Evolutionary conservation across 2,329 filamentous ascomycete species (phyloP), one percentile per base, ranked within the genome.

Genomic region (Claviceps fusiformis): DNA sequence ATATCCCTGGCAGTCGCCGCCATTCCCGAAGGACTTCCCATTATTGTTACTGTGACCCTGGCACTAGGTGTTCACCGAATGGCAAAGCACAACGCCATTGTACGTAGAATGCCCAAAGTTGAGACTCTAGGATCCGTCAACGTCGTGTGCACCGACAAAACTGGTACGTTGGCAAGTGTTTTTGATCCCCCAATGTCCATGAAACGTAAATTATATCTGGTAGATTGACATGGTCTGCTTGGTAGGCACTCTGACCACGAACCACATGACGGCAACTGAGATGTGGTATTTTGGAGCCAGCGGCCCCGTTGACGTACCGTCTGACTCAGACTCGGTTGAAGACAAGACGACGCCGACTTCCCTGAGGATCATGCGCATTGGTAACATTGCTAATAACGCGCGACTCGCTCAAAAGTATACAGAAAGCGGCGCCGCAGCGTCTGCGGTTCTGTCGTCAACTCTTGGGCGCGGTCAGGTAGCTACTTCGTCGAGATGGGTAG

Each of bases 61-160:
- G 93, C 93, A 44, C 78, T 98, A 15, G 95, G 93, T 15, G 95
- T 98, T 9, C 82, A 98, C 64, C 85, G 93, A 56, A 98, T 98
- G 93, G 95, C 93, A 58, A 89, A 85, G 65, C 83, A 92, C 63
- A 89, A 95, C 67, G 93, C 93, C 9, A 98, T 98, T 67, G 92
- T 98, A 57, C 86, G 93, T 61, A 86, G 88, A 65, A 86, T 98
- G 71, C 95, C 95, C 27, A 97, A 93, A 69, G 95, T 98, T 9
- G 93, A 98, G 69, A 98, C 93, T 0, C 74, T 98, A 5, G 95
- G 95, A 9, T 96, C 91, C n/a, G 93, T 98, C 57, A 98, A 97
- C 64, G 91, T 98, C n/a, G 89, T 98, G 7, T 98, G 95, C 73
- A 96, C 90, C 62, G 93, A 98, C 75, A 98, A 98, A 73, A 98